Evolutionary conservation across 23 red algal species (phyloP).

Genomic region (Gracilaria domingensis): DNA sequence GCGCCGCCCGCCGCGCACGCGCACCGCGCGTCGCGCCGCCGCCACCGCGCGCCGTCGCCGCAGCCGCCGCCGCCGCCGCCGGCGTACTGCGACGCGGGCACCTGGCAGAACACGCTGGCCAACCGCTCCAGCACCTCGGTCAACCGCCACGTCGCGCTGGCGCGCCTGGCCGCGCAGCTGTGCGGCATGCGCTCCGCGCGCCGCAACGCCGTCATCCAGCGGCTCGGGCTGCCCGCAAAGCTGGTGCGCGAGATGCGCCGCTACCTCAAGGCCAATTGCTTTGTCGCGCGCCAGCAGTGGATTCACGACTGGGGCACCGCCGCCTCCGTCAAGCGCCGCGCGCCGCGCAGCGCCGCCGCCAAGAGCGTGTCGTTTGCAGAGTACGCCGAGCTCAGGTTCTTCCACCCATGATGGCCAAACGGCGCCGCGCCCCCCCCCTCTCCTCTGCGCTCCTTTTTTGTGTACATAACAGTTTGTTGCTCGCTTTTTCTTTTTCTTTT

Average conservation of each 20-base stretch:
- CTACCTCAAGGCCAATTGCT: slow-evolving; percentile 12
- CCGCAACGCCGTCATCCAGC: slow-evolving; percentile 3
- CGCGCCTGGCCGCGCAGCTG: slow-evolving; percentile 5
- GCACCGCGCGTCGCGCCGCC: neutral
- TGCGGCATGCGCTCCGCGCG: neutral
- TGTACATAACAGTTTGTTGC: slow-evolving; percentile 7
- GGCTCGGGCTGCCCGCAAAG: neutral
- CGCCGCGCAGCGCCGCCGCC: neutral
- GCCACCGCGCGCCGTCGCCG: neutral
- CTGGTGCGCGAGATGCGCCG: slow-evolving; percentile 19
- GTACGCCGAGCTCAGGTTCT: slow-evolving; percentile 14
- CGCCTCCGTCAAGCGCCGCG: neutral
- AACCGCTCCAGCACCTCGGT: slow-evolving; percentile 39
- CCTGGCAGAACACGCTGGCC: slow-evolving; percentile 21
- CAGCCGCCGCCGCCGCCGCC: neutral
- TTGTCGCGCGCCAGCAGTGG: neutral
- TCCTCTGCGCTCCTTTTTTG: neutral
- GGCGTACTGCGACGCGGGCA: neutral
- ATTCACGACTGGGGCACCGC: neutral
- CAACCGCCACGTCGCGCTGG: slow-evolving; percentile 10
- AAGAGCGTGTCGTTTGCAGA: slow-evolving; percentile 28
- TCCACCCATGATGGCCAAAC: slow-evolving; percentile 3
- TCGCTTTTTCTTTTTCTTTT: neutral
- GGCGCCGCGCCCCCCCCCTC: neutral
- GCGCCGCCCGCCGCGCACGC: neutral